These are phyloP conservation scores for Pleurotus djamor DNA, from an alignment of 768 basidiomycete species.

Conservation along the genomic window DNA sequence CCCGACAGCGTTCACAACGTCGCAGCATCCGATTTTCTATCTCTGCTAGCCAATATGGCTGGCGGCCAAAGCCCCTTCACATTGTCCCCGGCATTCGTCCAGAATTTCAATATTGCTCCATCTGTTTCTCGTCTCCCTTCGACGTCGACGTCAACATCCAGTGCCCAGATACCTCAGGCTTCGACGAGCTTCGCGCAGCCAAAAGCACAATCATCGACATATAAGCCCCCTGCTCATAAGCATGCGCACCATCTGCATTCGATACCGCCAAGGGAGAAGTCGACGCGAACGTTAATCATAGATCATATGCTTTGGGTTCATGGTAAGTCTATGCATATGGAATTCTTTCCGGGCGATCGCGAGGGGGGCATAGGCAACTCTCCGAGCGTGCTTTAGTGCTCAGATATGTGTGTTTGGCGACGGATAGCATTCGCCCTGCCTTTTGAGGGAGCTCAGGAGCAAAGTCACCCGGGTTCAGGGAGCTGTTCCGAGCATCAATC, in stretches of 20 bases:
- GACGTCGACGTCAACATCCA: not conserved
- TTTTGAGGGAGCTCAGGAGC: too few relatives aligned
- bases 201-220: conserved; percentile 16
- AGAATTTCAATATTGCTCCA: not conserved
- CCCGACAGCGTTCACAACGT: not conserved
- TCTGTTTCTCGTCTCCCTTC: not conserved
- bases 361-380: not conserved
- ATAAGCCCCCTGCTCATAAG: conserved; percentile 78
- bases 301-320: conserved; percentile 90
- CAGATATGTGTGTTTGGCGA: too few relatives aligned
- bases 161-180: not conserved
- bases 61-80: not conserved
- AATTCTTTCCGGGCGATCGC: not conserved
- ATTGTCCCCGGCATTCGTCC: not conserved
- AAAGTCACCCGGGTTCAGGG: too few relatives aligned
- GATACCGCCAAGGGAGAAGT: conserved; percentile 85
- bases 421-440: too few relatives aligned
- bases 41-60: not conserved
- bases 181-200: conserved; percentile 14
- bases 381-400: too few relatives aligned
- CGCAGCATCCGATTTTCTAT: not conserved
- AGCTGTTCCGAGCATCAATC: too few relatives aligned
- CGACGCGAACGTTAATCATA: conserved; percentile 83
- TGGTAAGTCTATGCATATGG: conserved; percentile 24
- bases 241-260: conserved; percentile 88